phyloP scores from a whole-genome alignment of 192 early-diverging fungal genomes.

The Coemansia erecta region DNA sequence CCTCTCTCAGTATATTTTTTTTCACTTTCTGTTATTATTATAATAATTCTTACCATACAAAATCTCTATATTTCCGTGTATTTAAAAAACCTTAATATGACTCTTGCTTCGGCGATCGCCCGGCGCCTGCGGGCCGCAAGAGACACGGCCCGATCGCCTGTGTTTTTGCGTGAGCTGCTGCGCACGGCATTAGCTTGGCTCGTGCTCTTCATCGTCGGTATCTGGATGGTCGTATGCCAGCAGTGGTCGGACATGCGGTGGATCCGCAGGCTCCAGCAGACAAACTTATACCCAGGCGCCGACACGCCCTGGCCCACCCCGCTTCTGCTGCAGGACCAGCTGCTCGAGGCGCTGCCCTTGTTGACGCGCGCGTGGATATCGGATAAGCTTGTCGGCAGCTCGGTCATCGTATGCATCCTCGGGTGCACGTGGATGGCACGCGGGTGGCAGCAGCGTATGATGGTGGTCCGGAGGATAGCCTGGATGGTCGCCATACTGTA shows the following conservation, averaged over 20 bases:
- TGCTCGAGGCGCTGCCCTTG: conserved; percentile 53
- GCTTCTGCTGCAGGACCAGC: conserved; percentile 49
- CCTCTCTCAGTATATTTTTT: too few relatives aligned
- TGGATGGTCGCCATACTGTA: conserved; percentile 60
- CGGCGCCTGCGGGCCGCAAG: neutral
- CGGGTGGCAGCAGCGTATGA: conserved; percentile 55
- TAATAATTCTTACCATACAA: too few relatives aligned
- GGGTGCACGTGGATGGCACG: conserved; percentile 39
- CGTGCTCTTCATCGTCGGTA: conserved; percentile 36
- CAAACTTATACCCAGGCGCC: neutral
- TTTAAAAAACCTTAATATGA: too few relatives aligned
- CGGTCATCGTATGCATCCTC: conserved; percentile 44
- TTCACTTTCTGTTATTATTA: too few relatives aligned
- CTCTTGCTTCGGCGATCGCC: neutral
- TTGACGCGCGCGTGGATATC: conserved; percentile 50
- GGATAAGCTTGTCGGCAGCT: conserved; percentile 54
- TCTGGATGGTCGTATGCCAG: conserved; percentile 56
- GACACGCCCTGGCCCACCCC: conserved; percentile 21
- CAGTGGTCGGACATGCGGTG: conserved; percentile 54
- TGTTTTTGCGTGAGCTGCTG: conserved; percentile 29
- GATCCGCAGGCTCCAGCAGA: conserved; percentile 16
- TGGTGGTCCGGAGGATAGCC: conserved; percentile 53
- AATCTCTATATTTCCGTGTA: too few relatives aligned
- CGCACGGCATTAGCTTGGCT: conserved; percentile 33
- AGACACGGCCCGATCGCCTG: conserved; percentile 11